Base-by-base conservation (phyloP, 2,329 filamentous ascomycete genomes). In the Oidium heveae region DNA sequence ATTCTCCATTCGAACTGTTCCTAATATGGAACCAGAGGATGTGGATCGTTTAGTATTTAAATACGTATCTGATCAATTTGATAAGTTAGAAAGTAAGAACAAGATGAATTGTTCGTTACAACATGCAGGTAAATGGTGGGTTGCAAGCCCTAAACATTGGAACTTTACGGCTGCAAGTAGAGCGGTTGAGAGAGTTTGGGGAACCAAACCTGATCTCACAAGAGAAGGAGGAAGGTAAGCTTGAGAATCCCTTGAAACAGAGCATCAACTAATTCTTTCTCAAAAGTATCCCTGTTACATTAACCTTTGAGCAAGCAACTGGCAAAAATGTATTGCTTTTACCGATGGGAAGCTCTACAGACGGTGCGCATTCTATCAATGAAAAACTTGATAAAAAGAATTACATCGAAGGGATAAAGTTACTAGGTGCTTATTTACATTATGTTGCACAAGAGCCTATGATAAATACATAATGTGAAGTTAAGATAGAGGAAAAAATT, bases 51-150 rank as follows among this genome's bases (percentile, higher is more conserved):
- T 82, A 47, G 89, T 98, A 46, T 84, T 79, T 71, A 81, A 84
- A 67, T 84, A 88, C 67, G 75, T 96, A 59, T 76, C 89, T 65
- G 80, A 84, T 59, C 79, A 84, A 61, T 95, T 94, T 67, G 81
- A 83, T 62, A 86, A 87, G 70, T 75, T 96, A 36, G 77, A 79
- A 60, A 91, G 83, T 69, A 98, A 98, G 76, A 98, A 98, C 74
- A 87, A 75, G 16, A 69, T 94, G 65, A 84, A 85, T 63, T 80
- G 87, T 54, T 80, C 74, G 65, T 74, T 88, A 56, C 81, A 89
- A 69, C 91, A 98, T 72, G 82, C 80, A 57, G 91, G 91, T 62
- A 95, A 95, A 71, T 98, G 91, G 91, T 98, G 91, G 91, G 87
- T 94, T 51, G 87, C 93, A 50, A 88, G 84, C 65, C 89, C 91